Evolutionary conservation across 163 green algal genomes (phyloP), one percentile per base, ranked within the genome.

Genomic region (Trebouxia gelatinosa): DNA sequence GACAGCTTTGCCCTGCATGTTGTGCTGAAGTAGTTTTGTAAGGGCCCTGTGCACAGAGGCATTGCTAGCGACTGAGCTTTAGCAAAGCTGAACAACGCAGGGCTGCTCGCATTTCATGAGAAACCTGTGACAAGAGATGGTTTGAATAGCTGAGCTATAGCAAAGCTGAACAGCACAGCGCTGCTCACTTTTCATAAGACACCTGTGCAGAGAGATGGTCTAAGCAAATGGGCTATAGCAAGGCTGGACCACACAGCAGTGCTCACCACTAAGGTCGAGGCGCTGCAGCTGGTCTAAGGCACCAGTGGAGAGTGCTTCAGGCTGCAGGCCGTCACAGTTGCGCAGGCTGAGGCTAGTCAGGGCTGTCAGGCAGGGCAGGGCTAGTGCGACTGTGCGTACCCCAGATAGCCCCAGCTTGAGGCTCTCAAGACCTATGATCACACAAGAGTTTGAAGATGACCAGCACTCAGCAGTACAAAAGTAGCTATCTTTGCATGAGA

Each of bases 221-320:
- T 13, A 13, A 13, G 9, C 9, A 9, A 54, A 13, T 54, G 43
- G 13, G 9, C 13, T 54, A 13, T 23, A 54, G 43, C 43, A 54
- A 54, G 13, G 43, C 43, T 54, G 9, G 43, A 54, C 13, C 43
- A 23, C 13, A 23, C 43, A 54, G 43, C 43, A 54, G 43, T 31
- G 16, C 64, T 35, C 26, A 72, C 64, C 64, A 72, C 64, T 72
- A 37, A 72, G 35, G 35, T 72, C 64, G 5, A 91, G 77, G 17
- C n/a, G 35, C 2, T 39, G 50, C 38, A 90, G 77, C 5, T 54
- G 54, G 51, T 31, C 65, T 70, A 85, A 76, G 31, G 39, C 32
- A 43, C 35, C 64, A 89, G 57, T 9, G 38, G 37, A 21, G 54
- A 61, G 38, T 86, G 51, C 21, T 82, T 84, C 13, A 2, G 19